Base-by-base conservation (phyloP, 176 grass and related monocot species). In the Guadua angustifolia region DNA sequence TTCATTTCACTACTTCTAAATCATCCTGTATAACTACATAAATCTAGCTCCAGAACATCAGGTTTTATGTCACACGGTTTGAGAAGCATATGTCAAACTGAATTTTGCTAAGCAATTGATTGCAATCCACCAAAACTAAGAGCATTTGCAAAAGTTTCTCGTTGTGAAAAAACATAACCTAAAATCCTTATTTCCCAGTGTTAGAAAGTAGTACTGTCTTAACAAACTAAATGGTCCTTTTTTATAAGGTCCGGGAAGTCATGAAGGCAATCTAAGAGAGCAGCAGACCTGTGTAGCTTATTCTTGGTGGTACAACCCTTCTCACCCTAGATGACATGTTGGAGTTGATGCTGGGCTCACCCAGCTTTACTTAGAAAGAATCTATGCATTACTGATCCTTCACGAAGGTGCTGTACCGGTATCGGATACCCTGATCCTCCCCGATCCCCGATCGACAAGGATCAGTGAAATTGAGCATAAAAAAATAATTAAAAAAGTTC, bases 271-370 rank as follows among this genome's bases (percentile, higher is more conserved):
- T 99, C 71, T 76, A 83, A 62, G 96, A 92, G 81, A 90, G 88
- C 70, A 78, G 75, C 66, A 95, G 91, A 79, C 78, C 91, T 18
- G 77, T 89, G 29, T 89, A 99, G 65, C 79, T 95, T 79, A 90
- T 99, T 99, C 79, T 99, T 69, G 93, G 96, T 75, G 96, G 93
- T 19, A 99, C 93, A 62, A 94, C 85, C 66, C 90, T 99, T 73
- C 90, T 99, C 57, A 95, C 91, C 53, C 89, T 89, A 66, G 86
- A 90, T 74, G 93, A 95, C 83, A 94, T 95, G 96, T 99, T 99
- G 84, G 83, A 95, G 74, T 80, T 94, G 74, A 88, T 99, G 83
- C 59, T 99, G 74, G 94, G 89, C 71, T 92, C 88, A 22, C 86
- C 77, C 13, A 75, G 42, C 69, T 69, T 75, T 16, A 62, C 77